Evolutionary conservation across 768 basidiomycete species (phyloP), one percentile per base, ranked within the genome.

Genomic region (Leccinum incarnatum): DNA sequence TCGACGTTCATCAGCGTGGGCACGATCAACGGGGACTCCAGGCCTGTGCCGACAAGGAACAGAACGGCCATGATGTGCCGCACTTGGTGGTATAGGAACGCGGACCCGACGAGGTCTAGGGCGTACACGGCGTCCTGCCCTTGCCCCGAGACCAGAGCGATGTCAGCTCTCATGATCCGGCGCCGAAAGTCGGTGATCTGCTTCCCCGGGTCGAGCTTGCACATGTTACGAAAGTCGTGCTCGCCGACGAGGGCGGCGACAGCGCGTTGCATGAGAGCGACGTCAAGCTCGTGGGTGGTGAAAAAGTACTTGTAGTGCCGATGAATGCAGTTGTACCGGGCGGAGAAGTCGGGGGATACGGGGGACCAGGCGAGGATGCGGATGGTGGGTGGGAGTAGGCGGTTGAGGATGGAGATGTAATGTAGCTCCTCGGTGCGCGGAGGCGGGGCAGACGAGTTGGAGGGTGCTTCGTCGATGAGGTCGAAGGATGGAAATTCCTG

Each of bases 281-380:
- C 70, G 73, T 95, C 84, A 55, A 98, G 84, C 30, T 74, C 74
- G 32, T 78, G 74, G 0, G 84, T 74, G 34, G 85, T 82, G 79
- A 99, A 98, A 74, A 98, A 96, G 75, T 98, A 99, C 69, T 96
- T 98, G 85, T 99, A 98, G 71, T 99, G 96, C 37, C 97, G 81
- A 66, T 83, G 86, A 54, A 75, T 78, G 76, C 96, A 98, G 12
- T 86, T 88, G 75, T 89, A 95, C 4, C 97, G 87, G 8, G 95
- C 89, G 21, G 95, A 94, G 74, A 98, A 98, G 34, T 71, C 70
- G 8, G 81, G 72, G 3, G 83, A 72, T 29, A 98, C 88, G 19
- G 95, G 93, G 9, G 96, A 93, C 95, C 96, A 99, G 8, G 94
- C 95, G 53, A 94, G 80, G 40, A 98, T 77, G 25, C 95, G 89